Base-by-base conservation (phyloP, 352 stramenopile genomes). In the Phytophthora hybrid region DNA sequence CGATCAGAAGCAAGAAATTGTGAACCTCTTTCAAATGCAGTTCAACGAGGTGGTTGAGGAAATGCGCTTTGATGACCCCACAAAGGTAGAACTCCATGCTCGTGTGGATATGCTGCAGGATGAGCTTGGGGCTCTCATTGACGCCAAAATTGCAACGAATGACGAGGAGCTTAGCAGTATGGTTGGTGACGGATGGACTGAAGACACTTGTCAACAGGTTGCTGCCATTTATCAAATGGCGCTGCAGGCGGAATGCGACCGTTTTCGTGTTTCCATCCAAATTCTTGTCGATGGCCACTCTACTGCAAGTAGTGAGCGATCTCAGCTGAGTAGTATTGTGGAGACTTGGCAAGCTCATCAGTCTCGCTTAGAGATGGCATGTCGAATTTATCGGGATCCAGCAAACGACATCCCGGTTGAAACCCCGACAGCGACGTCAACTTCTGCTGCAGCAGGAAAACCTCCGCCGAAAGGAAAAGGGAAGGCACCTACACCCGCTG, bases 41-140 rank as follows among this genome's bases (percentile, higher is more conserved):
- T 95, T 95, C 63, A 97, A 97, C 60, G 78, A 79, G n/a, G 80
- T 97, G 19, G n/a, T 88, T 1, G 78, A 94, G 14, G 89, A 93
- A 26, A 93, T 97, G 80, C 87, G 93, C 14, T 94, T 94, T 47
- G 90, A 97, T 19, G 82, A 90, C 8, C 47, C 78, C 11, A 94
- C 85, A n/a, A 95, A 96, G 57, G 44, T 83, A 14, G 91, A 97
- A 67, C 69, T 98, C 14, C 84, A 97, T 63, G 80, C 92, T 23
- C 79, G 87, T 16, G 70, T 71, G 3, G 92, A 97, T 58, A 73
- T 94, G 3, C 61, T 97, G 16, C 86, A 93, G 51, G 86, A 95
- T 59, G 82, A 84, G 39, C 53, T 97, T 29, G 70, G 61, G 18
- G 14, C 69, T 52, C 66, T 93, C 14, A 67, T 93, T 7, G 82